A percentile compares a stretch with the other conserved stretches of the same genome.
These are phyloP conservation scores for Sesbania bispinosa DNA, from an alignment of 306 rosid genomes.

Conservation along the genomic window DNA sequence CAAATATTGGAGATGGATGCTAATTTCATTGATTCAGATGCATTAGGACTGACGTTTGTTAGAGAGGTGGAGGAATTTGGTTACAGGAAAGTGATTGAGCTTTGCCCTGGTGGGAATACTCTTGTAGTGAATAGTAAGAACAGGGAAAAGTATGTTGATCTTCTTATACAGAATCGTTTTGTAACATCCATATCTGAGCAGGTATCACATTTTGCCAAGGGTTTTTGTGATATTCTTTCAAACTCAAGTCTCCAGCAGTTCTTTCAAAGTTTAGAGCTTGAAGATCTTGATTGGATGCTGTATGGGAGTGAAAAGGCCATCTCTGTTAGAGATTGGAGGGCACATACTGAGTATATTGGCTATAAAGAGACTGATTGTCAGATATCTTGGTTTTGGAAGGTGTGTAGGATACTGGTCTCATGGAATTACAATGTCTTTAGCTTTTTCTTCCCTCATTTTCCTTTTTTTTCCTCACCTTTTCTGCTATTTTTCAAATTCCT, in stretches of 20 bases:
- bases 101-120: slow-evolving; percentile 67
- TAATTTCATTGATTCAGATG: slow-evolving; percentile 75
- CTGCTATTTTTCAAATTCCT: neutral
- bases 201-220: slow-evolving; percentile 66
- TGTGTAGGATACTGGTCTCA: slow-evolving; percentile 31
- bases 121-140: slow-evolving; percentile 65
- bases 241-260: slow-evolving; percentile 26
- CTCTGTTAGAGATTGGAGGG: slow-evolving; percentile 86
- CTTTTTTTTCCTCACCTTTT: no score
- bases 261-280: slow-evolving; percentile 63
- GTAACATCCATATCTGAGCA: slow-evolving; percentile 67
- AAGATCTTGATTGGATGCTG: slow-evolving; percentile 90
- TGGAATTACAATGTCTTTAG: slow-evolving; percentile 9
- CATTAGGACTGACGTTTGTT: slow-evolving; percentile 76
- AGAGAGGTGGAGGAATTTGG: slow-evolving; percentile 85
- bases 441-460: neutral
- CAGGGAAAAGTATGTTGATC: slow-evolving; percentile 63
- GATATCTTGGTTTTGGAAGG: slow-evolving; percentile 96
- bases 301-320: slow-evolving; percentile 65
- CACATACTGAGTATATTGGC: slow-evolving; percentile 72
- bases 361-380: slow-evolving; percentile 71
- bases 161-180: slow-evolving; percentile 69
- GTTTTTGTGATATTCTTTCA: slow-evolving; percentile 70
- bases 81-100: slow-evolving; percentile 58
- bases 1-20: slow-evolving; percentile 79